Percentiles rank a stretch among this genome's conserved stretches.
Evolutionary conservation across 371 early-diverging fungal genomes (phyloP).

Genomic region (Mucor irregularis): DNA sequence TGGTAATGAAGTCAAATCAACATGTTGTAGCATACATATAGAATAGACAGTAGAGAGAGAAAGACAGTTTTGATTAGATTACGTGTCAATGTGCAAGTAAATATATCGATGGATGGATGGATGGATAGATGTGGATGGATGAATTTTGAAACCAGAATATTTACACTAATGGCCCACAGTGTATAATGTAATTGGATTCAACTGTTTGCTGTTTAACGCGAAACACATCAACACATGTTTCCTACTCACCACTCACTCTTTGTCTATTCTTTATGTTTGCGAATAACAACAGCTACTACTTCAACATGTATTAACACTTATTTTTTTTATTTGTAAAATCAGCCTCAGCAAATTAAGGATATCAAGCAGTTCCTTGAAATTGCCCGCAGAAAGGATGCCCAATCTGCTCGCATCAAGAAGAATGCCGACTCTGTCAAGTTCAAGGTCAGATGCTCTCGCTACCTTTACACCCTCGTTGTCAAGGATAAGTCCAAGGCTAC

Average conservation of each 20-base stretch:
- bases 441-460: slow-evolving; percentile 98
- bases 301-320: not conserved
- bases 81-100: no score
- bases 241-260: not conserved
- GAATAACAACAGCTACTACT: not conserved
- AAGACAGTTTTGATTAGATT: slow-evolving; percentile 4
- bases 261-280: not conserved
- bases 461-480: slow-evolving; percentile 97
- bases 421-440: slow-evolving; percentile 95
- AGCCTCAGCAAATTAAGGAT: slow-evolving; percentile 97
- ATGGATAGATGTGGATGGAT: slow-evolving; percentile 2
- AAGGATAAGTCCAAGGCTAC: slow-evolving; percentile 95
- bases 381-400: slow-evolving; percentile 95
- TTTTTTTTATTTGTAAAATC: not conserved
- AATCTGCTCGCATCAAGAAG: slow-evolving; percentile 96
- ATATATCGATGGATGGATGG: slow-evolving; percentile 9
- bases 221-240: no score
- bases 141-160: not conserved
- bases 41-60: not conserved
- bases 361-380: slow-evolving; percentile 98
- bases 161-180: no score
- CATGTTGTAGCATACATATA: no score
- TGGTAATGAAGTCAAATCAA: slow-evolving; percentile 10
- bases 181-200: no score
- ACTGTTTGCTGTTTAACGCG: no score